Percentiles rank a stretch among this genome's conserved stretches.
These are phyloP conservation scores for Pouteria campechiana DNA, from an alignment of 179 eudicot genomes.

Conservation along the genomic window DNA sequence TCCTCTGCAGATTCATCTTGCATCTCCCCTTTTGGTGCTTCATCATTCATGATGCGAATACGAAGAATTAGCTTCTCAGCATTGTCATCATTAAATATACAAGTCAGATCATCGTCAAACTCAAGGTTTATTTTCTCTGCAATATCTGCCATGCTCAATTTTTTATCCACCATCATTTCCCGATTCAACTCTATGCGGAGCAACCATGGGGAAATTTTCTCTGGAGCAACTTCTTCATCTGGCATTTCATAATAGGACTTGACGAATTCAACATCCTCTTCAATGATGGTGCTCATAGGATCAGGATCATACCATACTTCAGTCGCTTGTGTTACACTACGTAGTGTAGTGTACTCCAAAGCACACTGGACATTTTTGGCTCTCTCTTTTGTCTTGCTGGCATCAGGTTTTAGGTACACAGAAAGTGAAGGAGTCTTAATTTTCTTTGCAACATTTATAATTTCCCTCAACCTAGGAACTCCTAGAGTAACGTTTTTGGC, in stretches of 20 bases:
- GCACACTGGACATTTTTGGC: conserved; percentile 96
- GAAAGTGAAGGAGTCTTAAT: conserved; percentile 96
- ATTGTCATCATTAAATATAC: conserved; percentile 92
- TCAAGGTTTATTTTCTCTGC: conserved; percentile 91
- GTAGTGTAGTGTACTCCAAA: conserved; percentile 83
- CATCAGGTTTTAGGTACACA: conserved; percentile 78
- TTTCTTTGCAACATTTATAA: conserved; percentile 95
- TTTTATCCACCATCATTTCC: conserved; percentile 99
- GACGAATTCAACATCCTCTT: conserved; percentile 91
- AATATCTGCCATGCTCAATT: conserved; percentile 95
- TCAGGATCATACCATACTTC: conserved; percentile 99
- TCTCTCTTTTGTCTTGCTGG: conserved; percentile 61
- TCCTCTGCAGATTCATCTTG: conserved; percentile 88
- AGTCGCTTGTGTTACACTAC: conserved; percentile 96
- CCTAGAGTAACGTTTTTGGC: conserved; percentile 99
- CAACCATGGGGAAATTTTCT: conserved; percentile 94
- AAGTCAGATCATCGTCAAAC: conserved; percentile 81
- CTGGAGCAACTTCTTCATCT: conserved; percentile 93
- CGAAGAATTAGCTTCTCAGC: conserved; percentile 95
- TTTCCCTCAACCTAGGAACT: conserved; percentile 96
- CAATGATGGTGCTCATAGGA: conserved; percentile 82
- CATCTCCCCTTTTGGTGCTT: conserved; percentile 72
- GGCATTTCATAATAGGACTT: conserved; percentile 98
- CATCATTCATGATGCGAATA: conserved; percentile 90
- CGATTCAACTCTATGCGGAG: conserved; percentile 94